Evolutionary conservation across 306 rosid genomes (phyloP), one percentile per base, ranked within the genome.

Genomic region (Sophora flavescens): DNA sequence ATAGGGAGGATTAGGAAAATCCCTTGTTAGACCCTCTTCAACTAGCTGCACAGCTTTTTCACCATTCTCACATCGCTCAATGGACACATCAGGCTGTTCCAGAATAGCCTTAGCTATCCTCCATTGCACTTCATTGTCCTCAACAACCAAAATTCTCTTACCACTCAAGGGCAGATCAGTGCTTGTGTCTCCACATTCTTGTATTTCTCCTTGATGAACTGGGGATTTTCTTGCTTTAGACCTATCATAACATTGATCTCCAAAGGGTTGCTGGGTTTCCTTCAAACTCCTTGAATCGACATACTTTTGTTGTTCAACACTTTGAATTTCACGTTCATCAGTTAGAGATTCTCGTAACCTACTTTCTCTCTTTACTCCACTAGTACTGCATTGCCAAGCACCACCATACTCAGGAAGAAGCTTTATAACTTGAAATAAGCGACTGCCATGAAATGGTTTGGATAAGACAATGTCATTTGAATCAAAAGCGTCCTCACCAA

Each of bases 361-460:
- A 17, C 6, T 52, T 10, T 53, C 84, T 63, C 50, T 62, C 42
- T 12, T 77, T n/a, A 3, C 12, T 13, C 16, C 47, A 6, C 71
- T 38, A 2, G 68, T 54, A 14, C 14, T 63, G 13, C 30, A 63
- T 12, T 61, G 63, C 58, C 65, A 51, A 62, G 63, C 59, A 35
- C 86, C 91, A 9, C 85, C 87, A 69, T 77, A 87, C 86, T 90
- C 92, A 4, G 97, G 93, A 84, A 92, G 88, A 82, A 85, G 83
- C 77, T 53, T 79, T n/a, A 83, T 59, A 61, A 86, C 84, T 42
- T 85, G 53, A 57, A 80, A 82, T 50, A 90, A 57, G 13, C 87
- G 81, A 38, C 68, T 54, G 17, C 92, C 92, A 69, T 90, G 96
- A 75, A 92, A 82, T 18, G 93, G 85, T 60, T 82, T 77, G 2